Conservation (phyloP, 192 early-diverging fungal genomes). For the Funneliformis mosseae region DNA sequence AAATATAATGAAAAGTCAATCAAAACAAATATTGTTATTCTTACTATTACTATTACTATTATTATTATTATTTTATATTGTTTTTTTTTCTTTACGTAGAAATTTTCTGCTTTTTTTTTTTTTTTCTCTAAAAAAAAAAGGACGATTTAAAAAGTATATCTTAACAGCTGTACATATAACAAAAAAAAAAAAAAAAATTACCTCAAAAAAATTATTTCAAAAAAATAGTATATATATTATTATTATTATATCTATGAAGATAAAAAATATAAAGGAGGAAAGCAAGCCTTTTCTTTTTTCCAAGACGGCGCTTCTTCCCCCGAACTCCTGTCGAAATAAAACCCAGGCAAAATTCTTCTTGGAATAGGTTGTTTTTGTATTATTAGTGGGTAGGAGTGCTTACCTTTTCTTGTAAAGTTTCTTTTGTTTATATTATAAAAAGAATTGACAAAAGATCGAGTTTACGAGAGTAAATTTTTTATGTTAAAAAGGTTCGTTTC, state of each 20-base stretch:
- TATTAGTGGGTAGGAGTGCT: background rate
- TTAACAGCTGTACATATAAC: background rate
- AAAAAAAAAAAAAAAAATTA: background rate
- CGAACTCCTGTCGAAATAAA: background rate
- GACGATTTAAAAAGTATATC: background rate
- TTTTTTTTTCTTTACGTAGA: background rate
- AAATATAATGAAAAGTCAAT: background rate
- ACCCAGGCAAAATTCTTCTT: background rate
- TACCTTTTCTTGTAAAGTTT: too few species aligned
- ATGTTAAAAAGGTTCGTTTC: too few species aligned
- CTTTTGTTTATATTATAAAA: too few species aligned
- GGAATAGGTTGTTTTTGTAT: background rate
- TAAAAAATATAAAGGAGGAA: background rate
- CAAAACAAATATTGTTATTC: background rate
- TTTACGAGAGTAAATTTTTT: too few species aligned
- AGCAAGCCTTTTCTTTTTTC: background rate
- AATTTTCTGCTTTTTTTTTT: background rate
- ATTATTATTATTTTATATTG: background rate
- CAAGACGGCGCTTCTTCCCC: background rate
- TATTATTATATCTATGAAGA: background rate
- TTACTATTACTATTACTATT: background rate
- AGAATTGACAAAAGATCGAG: too few species aligned
- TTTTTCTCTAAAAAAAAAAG: background rate
- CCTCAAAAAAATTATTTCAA: background rate
- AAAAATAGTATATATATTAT: background rate